These are phyloP conservation scores for Amanita jacksonii DNA, from an alignment of 768 basidiomycete genomes.

Conservation along the genomic window DNA sequence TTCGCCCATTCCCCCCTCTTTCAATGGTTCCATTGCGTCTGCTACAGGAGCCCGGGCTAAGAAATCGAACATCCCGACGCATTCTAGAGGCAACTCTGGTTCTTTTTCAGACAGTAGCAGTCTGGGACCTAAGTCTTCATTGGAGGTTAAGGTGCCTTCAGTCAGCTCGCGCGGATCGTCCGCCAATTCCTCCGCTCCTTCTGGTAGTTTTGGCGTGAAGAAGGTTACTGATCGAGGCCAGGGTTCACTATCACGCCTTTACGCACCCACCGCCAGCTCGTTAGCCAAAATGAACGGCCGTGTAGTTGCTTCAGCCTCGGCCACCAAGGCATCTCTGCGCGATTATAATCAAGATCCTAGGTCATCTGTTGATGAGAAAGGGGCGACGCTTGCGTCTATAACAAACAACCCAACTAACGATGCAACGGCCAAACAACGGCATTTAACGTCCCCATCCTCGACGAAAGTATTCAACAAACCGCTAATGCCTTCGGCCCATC, in stretches of 20 bases:
- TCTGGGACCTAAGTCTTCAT: not conserved
- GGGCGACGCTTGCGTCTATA: conserved; percentile 21
- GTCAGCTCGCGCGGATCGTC: conserved; percentile 17
- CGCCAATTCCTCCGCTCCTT: conserved; percentile 14
- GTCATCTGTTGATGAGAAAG: conserved; percentile 10
- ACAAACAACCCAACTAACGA: conserved; percentile 23
- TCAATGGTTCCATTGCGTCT: conserved; percentile 3
- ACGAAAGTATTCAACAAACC: not conserved
- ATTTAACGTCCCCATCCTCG: not conserved
- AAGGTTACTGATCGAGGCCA: conserved; percentile 14
- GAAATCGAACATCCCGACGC: not conserved
- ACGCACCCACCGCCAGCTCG: conserved; percentile 73
- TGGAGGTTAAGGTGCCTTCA: not conserved
- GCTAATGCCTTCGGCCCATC: not conserved
- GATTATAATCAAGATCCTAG: conserved; percentile 2
- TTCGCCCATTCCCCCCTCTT: conserved; percentile 21
- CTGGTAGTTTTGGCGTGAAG: conserved; percentile 28
- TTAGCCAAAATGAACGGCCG: conserved; percentile 43
- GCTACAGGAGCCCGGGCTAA: not conserved
- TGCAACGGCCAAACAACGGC: not conserved
- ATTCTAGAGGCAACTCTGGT: not conserved
- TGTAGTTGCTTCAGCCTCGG: conserved; percentile 6
- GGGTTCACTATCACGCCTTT: conserved; percentile 33
- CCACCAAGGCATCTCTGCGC: conserved; percentile 10
- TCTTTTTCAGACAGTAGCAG: not conserved